Base-by-base conservation (phyloP, 768 basidiomycete species). In the Boletus pseudopeckii region DNA sequence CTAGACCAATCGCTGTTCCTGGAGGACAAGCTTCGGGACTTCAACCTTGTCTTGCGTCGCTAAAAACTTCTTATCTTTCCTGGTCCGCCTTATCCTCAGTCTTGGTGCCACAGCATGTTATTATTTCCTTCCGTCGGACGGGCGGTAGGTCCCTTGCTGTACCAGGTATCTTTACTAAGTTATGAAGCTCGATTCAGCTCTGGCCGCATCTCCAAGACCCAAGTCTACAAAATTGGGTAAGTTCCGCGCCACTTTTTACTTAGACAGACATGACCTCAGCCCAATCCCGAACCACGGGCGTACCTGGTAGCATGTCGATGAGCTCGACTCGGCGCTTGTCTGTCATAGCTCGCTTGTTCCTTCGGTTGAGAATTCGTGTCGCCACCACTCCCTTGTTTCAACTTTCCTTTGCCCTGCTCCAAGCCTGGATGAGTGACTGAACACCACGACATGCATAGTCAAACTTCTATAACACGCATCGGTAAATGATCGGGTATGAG, bases 11-110 rank as follows among this genome's bases (percentile, higher is more conserved):
- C 32, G 50, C 45, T n/a, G 52, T 61, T 55, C 62, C 62, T 58
- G 58, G 38, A 41, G 32, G 34, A 28, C 44, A 30, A 10, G 11
- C 20, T 52, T 46, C 63, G 63, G 63, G 51, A 41, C 43, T 62
- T 55, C 9, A 64, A 65, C 60, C 50, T 65, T 64, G 60, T 55
- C 8, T 28, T 55, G 49, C 49, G 40, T 64, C 55, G 53, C 56
- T 46, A 54, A 40, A 17, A n/a, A 8, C n/a, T 6, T 22, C 11
- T 59, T 56, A 11, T 60, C 59, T 43, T 53, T 64, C 62, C 53
- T 22, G 58, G 63, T 7, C 8, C 37, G 15, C 45, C 30, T 60
- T 60, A 45, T 53, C 46, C 51, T 28, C 30, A 7, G 28, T 22
- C 10, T 14, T 20, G 0, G 17, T 41, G 48, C 52, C 62, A 55